A percentile compares a stretch with the other conserved stretches of the same genome.
Conservation (phyloP, 1,284 basidiomycete genomes). For the Rhodotorula glutinis region DNA sequence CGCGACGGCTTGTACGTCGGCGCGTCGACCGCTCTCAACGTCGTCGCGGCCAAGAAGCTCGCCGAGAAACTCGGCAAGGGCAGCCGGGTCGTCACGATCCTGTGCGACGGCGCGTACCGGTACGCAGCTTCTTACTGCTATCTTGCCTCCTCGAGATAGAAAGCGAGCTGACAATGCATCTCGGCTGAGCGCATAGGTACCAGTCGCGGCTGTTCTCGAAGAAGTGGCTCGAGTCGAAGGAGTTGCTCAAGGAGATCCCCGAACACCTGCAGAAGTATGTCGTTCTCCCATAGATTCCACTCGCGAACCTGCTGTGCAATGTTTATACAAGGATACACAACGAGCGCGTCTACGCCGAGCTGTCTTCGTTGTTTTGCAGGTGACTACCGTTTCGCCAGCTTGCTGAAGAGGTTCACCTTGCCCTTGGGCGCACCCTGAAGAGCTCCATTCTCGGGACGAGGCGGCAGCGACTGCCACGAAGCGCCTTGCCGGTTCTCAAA, state of each 20-base stretch:
- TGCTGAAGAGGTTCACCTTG: background rate
- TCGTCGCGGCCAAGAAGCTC: constrained; percentile 86
- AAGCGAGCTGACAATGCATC: background rate
- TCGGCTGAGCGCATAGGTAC: constrained; percentile 54
- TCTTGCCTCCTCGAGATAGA: background rate
- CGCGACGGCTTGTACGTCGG: constrained; percentile 93
- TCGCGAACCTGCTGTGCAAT: background rate
- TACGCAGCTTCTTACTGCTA: constrained; percentile 21
- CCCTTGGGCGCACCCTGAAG: background rate
- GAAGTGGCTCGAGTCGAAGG: constrained; percentile 84
- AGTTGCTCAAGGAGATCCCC: constrained; percentile 75
- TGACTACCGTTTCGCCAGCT: background rate
- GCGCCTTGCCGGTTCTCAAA: background rate
- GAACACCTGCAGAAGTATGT: constrained; percentile 82
- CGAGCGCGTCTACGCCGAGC: background rate
- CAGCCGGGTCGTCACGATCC: constrained; percentile 77
- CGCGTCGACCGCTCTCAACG: constrained; percentile 93
- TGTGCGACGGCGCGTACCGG: constrained; percentile 93
- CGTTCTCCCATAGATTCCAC: constrained; percentile 58
- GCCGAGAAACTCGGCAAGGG: constrained; percentile 78
- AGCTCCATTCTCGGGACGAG: background rate
- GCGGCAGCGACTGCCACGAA: background rate
- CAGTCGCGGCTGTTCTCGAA: constrained; percentile 77
- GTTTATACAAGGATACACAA: background rate
- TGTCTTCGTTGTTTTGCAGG: too few relatives aligned